A percentile compares a stretch with the other conserved stretches of the same genome.
Conservation (phyloP, 495 filamentous ascomycete genomes). For the Daldinia vernicosa region DNA sequence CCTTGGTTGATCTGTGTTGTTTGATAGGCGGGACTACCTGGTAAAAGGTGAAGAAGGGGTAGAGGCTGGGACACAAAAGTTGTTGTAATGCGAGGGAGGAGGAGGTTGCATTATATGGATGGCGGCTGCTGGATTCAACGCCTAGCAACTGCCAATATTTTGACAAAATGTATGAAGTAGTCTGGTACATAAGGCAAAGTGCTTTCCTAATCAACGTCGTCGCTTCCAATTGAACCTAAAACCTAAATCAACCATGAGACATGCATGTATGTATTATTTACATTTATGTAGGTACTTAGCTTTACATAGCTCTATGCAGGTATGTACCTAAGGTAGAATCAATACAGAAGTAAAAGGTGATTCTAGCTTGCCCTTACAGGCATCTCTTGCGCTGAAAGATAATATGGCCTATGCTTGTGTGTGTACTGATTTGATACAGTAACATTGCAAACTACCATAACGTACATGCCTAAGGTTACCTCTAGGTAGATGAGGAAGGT, state of each 20-base stretch:
- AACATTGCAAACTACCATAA: too few relatives aligned
- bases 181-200: not conserved
- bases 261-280: not conserved
- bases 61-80: not conserved
- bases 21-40: not conserved
- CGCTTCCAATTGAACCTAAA: not conserved
- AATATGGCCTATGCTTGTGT: not conserved
- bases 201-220: not conserved
- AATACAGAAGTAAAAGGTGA: not conserved
- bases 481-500: too few relatives aligned
- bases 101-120: not conserved
- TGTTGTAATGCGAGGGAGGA: not conserved
- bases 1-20: not conserved
- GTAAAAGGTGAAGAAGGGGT: not conserved
- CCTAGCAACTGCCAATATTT: not conserved
- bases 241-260: not conserved
- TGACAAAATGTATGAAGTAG: not conserved
- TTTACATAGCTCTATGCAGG: not conserved
- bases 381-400: not conserved
- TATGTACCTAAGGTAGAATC: not conserved
- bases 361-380: not conserved
- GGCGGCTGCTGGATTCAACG: not conserved
- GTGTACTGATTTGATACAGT: not conserved
- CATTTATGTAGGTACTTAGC: not conserved
- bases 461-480: too few relatives aligned